phyloP scores from a whole-genome alignment of 2,329 filamentous ascomycete genomes.

The Neofusicoccum umdonicola region DNA sequence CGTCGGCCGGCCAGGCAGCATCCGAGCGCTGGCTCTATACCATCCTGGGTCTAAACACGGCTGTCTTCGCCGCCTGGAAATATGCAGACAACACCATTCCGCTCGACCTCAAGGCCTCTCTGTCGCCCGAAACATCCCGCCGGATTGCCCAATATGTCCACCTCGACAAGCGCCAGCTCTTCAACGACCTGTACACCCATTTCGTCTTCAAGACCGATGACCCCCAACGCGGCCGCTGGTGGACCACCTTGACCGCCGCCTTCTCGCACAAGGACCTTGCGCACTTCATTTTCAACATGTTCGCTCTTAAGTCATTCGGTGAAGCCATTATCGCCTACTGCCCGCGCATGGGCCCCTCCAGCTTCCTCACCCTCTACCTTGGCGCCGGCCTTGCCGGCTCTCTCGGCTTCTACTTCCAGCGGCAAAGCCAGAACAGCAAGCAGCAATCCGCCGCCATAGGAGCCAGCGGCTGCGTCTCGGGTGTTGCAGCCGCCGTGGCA shows the following conservation, averaged over 20 bases:
- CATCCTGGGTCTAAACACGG: conserved; percentile 41
- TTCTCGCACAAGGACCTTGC: conserved; percentile 38
- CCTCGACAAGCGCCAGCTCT: background rate
- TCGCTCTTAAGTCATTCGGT: conserved; percentile 40
- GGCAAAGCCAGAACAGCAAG: background rate
- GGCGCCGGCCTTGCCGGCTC: conserved; percentile 29
- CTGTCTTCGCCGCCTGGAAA: conserved; percentile 38
- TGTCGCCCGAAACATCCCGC: background rate
- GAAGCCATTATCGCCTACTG: conserved; percentile 25
- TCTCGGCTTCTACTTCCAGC: conserved; percentile 19
- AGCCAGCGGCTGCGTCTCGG: conserved; percentile 44
- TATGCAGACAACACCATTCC: conserved; percentile 27
- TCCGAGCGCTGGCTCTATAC: conserved; percentile 23
- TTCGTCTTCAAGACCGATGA: conserved; percentile 32
- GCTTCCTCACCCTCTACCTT: conserved; percentile 29
- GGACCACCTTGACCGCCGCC: conserved; percentile 33
- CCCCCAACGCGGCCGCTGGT: conserved; percentile 26
- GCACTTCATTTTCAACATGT: conserved; percentile 45
- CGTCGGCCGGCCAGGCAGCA: background rate
- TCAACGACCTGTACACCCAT: conserved; percentile 21
- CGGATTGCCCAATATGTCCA: background rate
- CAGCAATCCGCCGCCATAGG: conserved; percentile 26
- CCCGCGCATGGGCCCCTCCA: conserved; percentile 19
- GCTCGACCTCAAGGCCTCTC: conserved; percentile 2
- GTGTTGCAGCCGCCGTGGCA: conserved; percentile 39